Evolutionary conservation across 2,329 filamentous ascomycete genomes (phyloP).

Genomic region (Ascochyta viciae-villosae): DNA sequence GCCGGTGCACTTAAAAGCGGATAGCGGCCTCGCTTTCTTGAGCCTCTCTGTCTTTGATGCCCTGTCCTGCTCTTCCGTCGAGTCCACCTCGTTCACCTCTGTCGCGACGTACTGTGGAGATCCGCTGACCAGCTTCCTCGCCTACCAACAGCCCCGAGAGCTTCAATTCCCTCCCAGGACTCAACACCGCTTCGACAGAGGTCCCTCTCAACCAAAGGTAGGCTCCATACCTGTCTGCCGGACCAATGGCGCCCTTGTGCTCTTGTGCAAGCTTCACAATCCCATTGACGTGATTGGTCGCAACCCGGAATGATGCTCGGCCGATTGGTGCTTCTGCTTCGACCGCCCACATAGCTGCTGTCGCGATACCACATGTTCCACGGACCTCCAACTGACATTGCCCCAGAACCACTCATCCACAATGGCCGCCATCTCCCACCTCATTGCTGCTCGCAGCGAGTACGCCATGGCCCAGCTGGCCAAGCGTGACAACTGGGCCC

Average conservation of each 20-base stretch:
- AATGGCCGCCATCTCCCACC: constrained; percentile 50
- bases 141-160: constrained; percentile 33
- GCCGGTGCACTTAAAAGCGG: constrained; percentile 41
- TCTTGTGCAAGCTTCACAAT: neutral
- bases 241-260: too few species aligned
- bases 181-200: constrained; percentile 22
- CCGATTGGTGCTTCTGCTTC: constrained; percentile 12
- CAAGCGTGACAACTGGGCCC: constrained; percentile 66
- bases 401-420: constrained; percentile 35
- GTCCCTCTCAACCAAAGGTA: constrained; percentile 42
- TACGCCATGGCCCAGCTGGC: constrained; percentile 51
- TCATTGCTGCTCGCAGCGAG: constrained; percentile 48
- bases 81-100: constrained; percentile 28
- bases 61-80: constrained; percentile 36
- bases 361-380: constrained; percentile 1
- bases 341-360: neutral
- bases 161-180: constrained; percentile 28
- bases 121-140: constrained; percentile 42
- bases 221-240: constrained; percentile 21
- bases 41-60: constrained; percentile 37
- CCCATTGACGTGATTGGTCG: neutral
- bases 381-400: constrained; percentile 22
- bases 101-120: constrained; percentile 36
- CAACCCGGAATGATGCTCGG: constrained; percentile 11
- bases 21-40: constrained; percentile 26